Base-by-base conservation (phyloP, 371 early-diverging fungal species). In the Blastocladiella emersonii region DNA sequence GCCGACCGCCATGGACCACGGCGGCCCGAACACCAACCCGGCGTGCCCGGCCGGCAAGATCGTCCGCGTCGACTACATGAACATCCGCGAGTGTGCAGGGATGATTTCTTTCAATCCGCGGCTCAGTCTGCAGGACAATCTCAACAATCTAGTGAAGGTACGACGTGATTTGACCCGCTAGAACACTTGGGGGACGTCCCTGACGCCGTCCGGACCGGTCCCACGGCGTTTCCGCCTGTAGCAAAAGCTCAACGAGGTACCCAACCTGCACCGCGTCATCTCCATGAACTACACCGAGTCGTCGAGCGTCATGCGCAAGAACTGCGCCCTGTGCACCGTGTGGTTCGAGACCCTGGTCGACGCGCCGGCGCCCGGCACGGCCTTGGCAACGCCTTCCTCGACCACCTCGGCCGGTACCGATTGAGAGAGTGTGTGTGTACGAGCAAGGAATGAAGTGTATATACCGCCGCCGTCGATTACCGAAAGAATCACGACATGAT, bases 211-310 rank as follows among this genome's bases (percentile, higher is more conserved):
- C n/a, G n/a, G n/a, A n/a, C 8, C 39, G 39, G 39, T 39, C 8
- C 39, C 39, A 5, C 39, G 39, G 13, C 39, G 13, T 39, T 39
- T 39, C 45, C 8, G 17, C 30, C 12, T 51, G 1, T 6, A 51
- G 53, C 15, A 30, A 8, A 51, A 51, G 32, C 53, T 51, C 30
- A 51, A 51, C 19, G 53, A 51, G 30, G 30, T 51, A 12, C 53
- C 53, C 30, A 51, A 51, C 53, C 32, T 51, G 53, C 53, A 51
- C 53, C 53, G 53, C 8, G 53, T 51, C 53, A 51, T 51, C 23
- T 51, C 53, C 53, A 51, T 51, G 53, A 51, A 51, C 32, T 51
- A 51, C 53, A 51, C 53, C 27, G 53, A 51, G 15, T 30, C 53
- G 15, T 51, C 53, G 17, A 15, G 15, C 8, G 45, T 44, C 45